These are phyloP conservation scores for Scalesia atractyloides DNA, from an alignment of 129 eudicot species.

Conservation along the genomic window DNA sequence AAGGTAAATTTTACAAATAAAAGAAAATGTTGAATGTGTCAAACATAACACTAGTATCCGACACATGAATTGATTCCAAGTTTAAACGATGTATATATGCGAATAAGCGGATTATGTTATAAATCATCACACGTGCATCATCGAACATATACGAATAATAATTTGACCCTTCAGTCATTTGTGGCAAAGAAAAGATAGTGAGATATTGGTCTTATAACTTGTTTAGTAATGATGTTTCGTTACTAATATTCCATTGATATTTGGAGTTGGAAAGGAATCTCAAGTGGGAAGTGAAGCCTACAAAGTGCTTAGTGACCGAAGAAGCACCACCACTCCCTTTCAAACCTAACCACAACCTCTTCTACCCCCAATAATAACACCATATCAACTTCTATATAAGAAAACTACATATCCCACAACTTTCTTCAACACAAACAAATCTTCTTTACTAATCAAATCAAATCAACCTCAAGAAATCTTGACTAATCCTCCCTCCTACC, in stretches of 20 bases:
- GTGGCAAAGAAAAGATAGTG: neutral
- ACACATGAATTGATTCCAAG: neutral
- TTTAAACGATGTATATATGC: neutral
- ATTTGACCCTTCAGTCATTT: neutral
- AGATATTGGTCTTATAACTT: neutral
- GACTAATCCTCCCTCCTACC: neutral
- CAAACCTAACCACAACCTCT: neutral
- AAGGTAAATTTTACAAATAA: neutral
- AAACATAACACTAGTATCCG: neutral
- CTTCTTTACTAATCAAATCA: conserved; percentile 18
- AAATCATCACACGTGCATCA: neutral
- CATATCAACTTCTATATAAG: conserved; percentile 30
- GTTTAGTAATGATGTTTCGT: neutral
- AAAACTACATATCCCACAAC: conserved; percentile 14
- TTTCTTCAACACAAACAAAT: conserved; percentile 29
- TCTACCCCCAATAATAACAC: neutral
- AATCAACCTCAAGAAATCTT: conserved; percentile 17
- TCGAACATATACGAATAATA: neutral
- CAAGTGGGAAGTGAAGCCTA: conserved; percentile 29
- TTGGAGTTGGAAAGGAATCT: conserved; percentile 19
- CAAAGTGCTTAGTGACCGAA: conserved; percentile 40
- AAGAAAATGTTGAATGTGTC: neutral
- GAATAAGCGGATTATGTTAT: neutral
- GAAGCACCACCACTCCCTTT: conserved; percentile 32
- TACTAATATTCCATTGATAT: conserved; percentile 19